Evolutionary conservation across 345 rosid genomes (phyloP), one percentile per base, ranked within the genome.

Genomic region (Citrus medica): DNA sequence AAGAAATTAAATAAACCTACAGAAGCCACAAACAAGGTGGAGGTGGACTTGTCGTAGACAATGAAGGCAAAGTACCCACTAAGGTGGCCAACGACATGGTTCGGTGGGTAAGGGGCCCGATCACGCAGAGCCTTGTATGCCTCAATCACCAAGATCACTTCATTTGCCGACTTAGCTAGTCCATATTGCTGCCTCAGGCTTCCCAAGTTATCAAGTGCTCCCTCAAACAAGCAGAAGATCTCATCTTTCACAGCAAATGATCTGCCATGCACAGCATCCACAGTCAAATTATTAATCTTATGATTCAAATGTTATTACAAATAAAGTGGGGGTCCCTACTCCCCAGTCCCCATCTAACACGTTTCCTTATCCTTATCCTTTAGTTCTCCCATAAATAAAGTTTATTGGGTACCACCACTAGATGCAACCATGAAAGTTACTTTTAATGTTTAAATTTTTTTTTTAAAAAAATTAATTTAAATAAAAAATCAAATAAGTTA

Each of bases 91-190:
- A 95, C 98, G 14, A 95, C 92, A 58, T 92, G 99, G 91, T 83
- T 95, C 0, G 97, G 79, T 27, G 99, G 99, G 82, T 93, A 95
- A 12, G 99, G 99, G 53, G 99, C 99, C 71, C 99, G 83, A 83
- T 95, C 99, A 5, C 99, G 96, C 27, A 95, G 96, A 66, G 98
- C 93, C 96, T 95, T 95, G 77, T 95, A 95, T 59, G 99, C 99
- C 84, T 95, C 99, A 24, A 95, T 95, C 30, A 95, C 93, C 78
- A 95, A 79, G 28, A 92, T 62, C 77, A 88, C 99, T 88, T 95
- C 99, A 70, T 93, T 93, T 19, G 92, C 92, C 1, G 91, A 90
- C 81, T 95, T 95, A 2, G 92, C 92, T 7, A 95, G 90, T 5
- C 99, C 99, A 69, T 95, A 95, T 67, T 95, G 98, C 82, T 95